Conservation (phyloP, 805 yeast species). For the Citeromyces matritensis region DNA sequence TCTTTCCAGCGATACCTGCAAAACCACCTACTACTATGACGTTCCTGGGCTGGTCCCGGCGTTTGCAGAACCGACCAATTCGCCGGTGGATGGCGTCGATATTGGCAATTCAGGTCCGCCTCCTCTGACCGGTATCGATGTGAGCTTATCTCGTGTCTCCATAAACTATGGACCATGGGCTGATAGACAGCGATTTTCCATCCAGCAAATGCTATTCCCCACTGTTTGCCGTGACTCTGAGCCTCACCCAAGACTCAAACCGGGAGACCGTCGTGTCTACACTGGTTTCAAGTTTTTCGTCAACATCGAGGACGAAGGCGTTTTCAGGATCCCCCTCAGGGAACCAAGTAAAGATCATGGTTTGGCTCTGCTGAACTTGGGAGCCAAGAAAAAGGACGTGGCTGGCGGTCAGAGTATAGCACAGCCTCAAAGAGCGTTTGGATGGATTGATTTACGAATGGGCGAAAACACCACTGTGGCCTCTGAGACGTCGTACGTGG, state of each 20-base stretch:
- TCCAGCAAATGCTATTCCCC: slow-evolving; percentile 62
- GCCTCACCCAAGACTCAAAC: slow-evolving; percentile 17
- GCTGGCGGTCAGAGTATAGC: background rate
- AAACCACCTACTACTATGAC: slow-evolving; percentile 56
- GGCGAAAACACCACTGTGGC: slow-evolving; percentile 34
- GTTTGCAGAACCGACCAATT: slow-evolving; percentile 11
- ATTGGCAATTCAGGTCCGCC: slow-evolving; percentile 43
- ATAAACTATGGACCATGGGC: slow-evolving; percentile 94
- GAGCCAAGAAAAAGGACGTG: background rate
- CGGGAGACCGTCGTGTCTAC: slow-evolving; percentile 41
- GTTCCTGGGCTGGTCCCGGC: slow-evolving; percentile 36
- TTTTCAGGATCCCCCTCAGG: slow-evolving; percentile 66
- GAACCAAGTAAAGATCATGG: slow-evolving; percentile 65
- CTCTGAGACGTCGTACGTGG: slow-evolving; percentile 31
- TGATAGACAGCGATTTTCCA: slow-evolving; percentile 59
- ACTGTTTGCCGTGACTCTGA: slow-evolving; percentile 38
- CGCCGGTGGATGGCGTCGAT: slow-evolving; percentile 21
- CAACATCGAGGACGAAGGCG: slow-evolving; percentile 46
- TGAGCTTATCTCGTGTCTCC: slow-evolving; percentile 44
- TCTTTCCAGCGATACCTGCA: slow-evolving; percentile 40
- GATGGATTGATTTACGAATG: slow-evolving; percentile 76
- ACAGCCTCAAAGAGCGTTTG: slow-evolving; percentile 52
- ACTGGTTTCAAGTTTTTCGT: slow-evolving; percentile 42
- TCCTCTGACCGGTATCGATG: slow-evolving; percentile 47
- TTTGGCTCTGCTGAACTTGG: slow-evolving; percentile 6